Base-by-base conservation (phyloP, 176 grass and related monocot genomes). In the Oryza meyeriana region DNA sequence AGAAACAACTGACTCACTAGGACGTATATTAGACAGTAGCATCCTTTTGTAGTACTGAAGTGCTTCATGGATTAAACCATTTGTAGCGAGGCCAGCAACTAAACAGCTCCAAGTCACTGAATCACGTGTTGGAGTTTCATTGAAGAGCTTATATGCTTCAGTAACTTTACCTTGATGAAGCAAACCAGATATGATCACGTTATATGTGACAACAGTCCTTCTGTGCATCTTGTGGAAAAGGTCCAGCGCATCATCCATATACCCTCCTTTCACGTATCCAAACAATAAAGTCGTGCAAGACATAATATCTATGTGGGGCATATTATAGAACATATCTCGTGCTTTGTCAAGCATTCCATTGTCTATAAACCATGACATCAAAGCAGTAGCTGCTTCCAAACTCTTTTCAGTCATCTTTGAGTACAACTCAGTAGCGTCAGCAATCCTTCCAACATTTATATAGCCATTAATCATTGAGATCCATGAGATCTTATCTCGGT, bases 201-300 rank as follows among this genome's bases (percentile, higher is more conserved):
- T 92, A 22, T 89, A 92, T 24, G 89, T 86, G 26, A 83, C 85
- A 69, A 36, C 79, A 68, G 74, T 94, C 41, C 75, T 87, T 74
- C 45, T 90, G 28, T 30, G 40, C 93, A 94, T 94, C 59, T 55
- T 80, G 3, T 61, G 48, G 42, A 92, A 94, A 81, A 94, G 74
- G 22, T 83, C 64, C 74, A 85, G 66, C 31, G 90, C 93, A 36
- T 85, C 80, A 58, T 92, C 62, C 38, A 90, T 30, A 63, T 83
- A 74, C 2, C 87, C 87, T 82, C 79, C 77, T 92, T 94, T 92
- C 58, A 90, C 47, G 64, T 94, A 94, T 73, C 93, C 93, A 88
- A 55, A 90, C 28, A 94, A 80, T 28, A 94, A 59, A 77, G 90
- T 34, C 28, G 93, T 92, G 34, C 87, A 90, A 29, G 85, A 86